Evolutionary conservation across 225 moss, liverwort and hornwort species (phyloP).

Genomic region (Sphagnum contortum): DNA sequence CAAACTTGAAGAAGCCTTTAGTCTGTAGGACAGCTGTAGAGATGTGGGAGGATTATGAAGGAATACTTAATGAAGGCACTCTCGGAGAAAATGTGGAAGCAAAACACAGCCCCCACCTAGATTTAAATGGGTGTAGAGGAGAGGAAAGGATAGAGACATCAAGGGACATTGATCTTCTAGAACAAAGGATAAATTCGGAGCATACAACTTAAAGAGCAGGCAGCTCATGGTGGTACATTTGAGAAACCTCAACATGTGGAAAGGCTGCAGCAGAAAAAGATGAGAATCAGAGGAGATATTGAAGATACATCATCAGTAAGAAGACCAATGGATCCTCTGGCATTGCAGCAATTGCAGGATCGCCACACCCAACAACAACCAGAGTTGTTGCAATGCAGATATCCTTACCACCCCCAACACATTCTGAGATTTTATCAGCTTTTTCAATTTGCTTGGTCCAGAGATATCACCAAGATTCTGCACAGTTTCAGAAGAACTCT

Average conservation of each 20-base stretch:
- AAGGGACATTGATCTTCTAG: constrained; percentile 43
- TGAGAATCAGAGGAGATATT: constrained; percentile 3
- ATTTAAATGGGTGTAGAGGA: constrained; percentile 8
- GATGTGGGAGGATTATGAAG: constrained; percentile 11
- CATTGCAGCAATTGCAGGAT: constrained; percentile 56
- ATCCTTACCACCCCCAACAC: background rate
- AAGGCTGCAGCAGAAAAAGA: no score
- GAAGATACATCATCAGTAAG: constrained; percentile 19
- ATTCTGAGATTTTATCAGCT: no score
- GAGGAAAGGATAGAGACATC: constrained; percentile 32
- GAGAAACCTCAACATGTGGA: no score
- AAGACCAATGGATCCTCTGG: constrained; percentile 36
- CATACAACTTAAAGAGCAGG: no score
- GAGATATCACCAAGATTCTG: no score
- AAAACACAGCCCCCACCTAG: constrained; percentile 12
- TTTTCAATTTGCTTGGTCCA: no score
- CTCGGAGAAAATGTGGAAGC: constrained; percentile 10
- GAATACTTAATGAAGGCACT: constrained; percentile 5
- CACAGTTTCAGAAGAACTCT: no score
- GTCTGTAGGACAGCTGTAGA: constrained; percentile 8
- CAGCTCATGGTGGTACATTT: no score
- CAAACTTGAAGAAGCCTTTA: no score
- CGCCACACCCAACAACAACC: constrained; percentile 73
- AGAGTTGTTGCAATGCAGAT: constrained; percentile 86
- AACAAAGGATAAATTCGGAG: constrained; percentile 8